These are phyloP conservation scores for Tricholoma furcatifolium DNA, from an alignment of 768 basidiomycete species.

Conservation along the genomic window DNA sequence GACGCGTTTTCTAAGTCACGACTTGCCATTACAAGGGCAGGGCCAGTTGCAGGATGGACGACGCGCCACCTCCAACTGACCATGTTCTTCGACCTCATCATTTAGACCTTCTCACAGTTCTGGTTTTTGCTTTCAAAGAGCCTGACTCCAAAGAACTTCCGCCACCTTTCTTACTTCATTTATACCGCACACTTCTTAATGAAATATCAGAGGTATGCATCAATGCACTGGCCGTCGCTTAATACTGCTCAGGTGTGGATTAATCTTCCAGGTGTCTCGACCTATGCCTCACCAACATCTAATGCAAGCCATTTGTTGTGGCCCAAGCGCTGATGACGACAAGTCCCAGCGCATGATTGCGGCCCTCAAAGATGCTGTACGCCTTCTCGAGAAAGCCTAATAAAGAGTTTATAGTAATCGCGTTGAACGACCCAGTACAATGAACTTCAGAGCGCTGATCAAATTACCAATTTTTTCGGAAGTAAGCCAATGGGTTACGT, in stretches of 20 bases:
- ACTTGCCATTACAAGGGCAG: no score
- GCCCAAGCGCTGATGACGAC: constrained; percentile 41
- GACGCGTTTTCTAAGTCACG: no score
- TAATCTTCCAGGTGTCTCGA: constrained; percentile 51
- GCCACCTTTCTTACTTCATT: constrained; percentile 54
- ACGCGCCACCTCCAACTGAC: constrained; percentile 58
- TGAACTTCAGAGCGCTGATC: constrained; percentile 53
- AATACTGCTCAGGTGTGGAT: background rate
- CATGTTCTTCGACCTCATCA: constrained; percentile 79
- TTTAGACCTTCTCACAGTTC: constrained; percentile 61
- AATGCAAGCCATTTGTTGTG: constrained; percentile 39
- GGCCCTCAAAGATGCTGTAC: constrained; percentile 40
- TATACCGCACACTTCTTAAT: constrained; percentile 64
- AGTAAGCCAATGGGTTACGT: constrained; percentile 26
- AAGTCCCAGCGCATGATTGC: constrained; percentile 44
- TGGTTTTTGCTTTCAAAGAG: constrained; percentile 64
- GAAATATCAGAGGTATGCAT: constrained; percentile 65
- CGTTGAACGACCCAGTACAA: constrained; percentile 34
- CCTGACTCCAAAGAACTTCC: constrained; percentile 53
- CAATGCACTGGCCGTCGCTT: background rate
- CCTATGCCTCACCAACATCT: constrained; percentile 58
- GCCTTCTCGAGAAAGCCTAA: background rate
- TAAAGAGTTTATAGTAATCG: background rate
- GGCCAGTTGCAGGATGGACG: constrained; percentile 31
- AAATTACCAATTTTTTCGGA: constrained; percentile 62